Evolutionary conservation across 345 rosid species (phyloP).

Genomic region (Eucalyptus decipiens): DNA sequence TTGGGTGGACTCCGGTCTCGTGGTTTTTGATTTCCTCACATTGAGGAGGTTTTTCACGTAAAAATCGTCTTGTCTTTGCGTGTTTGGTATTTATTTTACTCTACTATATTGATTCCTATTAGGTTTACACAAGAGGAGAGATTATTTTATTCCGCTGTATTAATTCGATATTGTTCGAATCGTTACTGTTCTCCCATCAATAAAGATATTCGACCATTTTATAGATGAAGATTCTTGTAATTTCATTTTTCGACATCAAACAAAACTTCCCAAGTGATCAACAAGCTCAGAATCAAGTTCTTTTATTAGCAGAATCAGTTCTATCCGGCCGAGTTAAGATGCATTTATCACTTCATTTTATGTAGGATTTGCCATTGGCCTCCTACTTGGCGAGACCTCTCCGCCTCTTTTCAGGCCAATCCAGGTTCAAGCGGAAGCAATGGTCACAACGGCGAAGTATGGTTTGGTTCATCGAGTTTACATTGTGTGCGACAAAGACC

Average conservation of each 20-base stretch:
- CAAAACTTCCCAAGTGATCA: neutral
- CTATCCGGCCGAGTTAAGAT: neutral
- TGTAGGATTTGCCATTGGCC: slow-evolving; percentile 23
- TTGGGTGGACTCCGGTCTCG: rapidly evolving
- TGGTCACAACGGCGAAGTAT: slow-evolving; percentile 2
- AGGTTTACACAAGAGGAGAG: no score
- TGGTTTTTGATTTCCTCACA: no score
- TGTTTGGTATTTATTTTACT: no score
- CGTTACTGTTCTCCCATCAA: no score
- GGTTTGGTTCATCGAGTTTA: slow-evolving; percentile 6
- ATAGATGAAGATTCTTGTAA: neutral
- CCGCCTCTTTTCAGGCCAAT: neutral
- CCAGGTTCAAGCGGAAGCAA: neutral
- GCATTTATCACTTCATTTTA: neutral
- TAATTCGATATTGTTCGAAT: no score
- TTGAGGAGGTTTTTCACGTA: no score
- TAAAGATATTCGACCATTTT: neutral
- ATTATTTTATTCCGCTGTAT: no score
- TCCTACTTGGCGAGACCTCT: slow-evolving; percentile 3
- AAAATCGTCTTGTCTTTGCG: no score
- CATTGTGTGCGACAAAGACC: slow-evolving; percentile 15
- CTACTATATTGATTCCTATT: no score
- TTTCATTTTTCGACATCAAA: neutral
- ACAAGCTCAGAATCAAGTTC: neutral
- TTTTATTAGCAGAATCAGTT: neutral